Evolutionary conservation across 192 early-diverging fungal species (phyloP).

Genomic region (Linnemannia hyalina): DNA sequence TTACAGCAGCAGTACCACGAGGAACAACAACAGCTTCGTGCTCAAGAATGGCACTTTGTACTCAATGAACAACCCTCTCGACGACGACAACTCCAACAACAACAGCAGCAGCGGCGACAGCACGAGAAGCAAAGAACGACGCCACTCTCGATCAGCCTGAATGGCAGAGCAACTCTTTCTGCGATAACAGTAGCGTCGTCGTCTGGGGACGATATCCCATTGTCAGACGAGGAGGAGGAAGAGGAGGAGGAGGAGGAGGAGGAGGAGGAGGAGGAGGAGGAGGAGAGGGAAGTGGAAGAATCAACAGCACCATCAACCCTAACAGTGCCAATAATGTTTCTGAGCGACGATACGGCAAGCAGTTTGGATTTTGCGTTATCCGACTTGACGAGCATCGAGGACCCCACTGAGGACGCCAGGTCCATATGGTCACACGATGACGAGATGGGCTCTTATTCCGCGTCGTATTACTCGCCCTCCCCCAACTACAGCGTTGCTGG

Average conservation of each 20-base stretch:
- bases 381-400: conserved; percentile 14
- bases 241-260: neutral
- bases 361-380: conserved; percentile 9
- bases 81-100: neutral
- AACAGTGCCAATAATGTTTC: neutral
- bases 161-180: neutral
- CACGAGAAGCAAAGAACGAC: neutral
- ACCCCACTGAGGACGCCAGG: neutral
- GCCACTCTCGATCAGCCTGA: neutral
- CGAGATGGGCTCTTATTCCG: neutral
- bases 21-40: conserved; percentile 23
- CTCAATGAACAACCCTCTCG: conserved; percentile 19
- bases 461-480: neutral
- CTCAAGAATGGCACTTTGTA: conserved; percentile 41
- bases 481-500: neutral
- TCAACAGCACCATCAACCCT: neutral
- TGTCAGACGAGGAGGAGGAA: neutral
- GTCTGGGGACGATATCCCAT: neutral
- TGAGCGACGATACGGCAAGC: neutral
- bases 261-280: neutral
- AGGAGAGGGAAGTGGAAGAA: neutral
- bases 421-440: conserved; percentile 44
- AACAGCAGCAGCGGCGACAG: neutral
- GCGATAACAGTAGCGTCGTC: neutral
- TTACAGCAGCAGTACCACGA: conserved; percentile 5